Evolutionary conservation across 768 basidiomycete genomes (phyloP), one percentile per base, ranked within the genome.

Genomic region (Pleurotus djamor): DNA sequence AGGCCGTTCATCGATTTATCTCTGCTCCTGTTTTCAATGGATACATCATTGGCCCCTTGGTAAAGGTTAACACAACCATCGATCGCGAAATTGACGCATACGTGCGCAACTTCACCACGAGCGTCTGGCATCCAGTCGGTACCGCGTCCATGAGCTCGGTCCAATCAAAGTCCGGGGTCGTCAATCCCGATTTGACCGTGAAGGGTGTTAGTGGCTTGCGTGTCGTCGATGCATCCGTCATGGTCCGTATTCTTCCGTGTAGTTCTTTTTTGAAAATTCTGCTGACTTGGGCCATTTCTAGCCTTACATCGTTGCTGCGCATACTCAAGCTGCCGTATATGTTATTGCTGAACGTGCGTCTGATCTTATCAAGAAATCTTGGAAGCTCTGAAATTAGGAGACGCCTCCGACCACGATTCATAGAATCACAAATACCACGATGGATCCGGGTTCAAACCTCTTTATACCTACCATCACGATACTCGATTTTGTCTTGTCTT

Each of bases 221-320:
- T 13, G 64, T 79, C 32, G 72, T 76, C 14, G 76, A 79, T 65
- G 67, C 69, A 9, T 74, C 74, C 16, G 65, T 77, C 6, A 58
- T 69, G 51, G 71, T 70, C 48, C 41, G 70, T 33, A 12, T 12
- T 35, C 21, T 28, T 28, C 21, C 21, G 21, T 50, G 21, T 28
- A 28, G 21, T 10, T 9, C 34, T 32, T 9, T 16, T 17, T 12
- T 7, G 45, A 50, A 3, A 28, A 8, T 16, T 28, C 21, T 28
- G 21, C 21, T 28, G 21, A 13, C 16, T 32, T 13, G 5, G 49
- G 21, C 21, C 7, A 2, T 32, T 50, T 16, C 17, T 32, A 68
- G 69, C 67, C 66, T 4, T 61, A 65, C 47, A 63, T 70, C n/a
- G 62, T 66, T 1, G 56, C 61, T 33, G 66, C 64, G 4, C 69